Conservation (phyloP, 2,329 filamentous ascomycete species). For the Aspergillus amoenus region DNA sequence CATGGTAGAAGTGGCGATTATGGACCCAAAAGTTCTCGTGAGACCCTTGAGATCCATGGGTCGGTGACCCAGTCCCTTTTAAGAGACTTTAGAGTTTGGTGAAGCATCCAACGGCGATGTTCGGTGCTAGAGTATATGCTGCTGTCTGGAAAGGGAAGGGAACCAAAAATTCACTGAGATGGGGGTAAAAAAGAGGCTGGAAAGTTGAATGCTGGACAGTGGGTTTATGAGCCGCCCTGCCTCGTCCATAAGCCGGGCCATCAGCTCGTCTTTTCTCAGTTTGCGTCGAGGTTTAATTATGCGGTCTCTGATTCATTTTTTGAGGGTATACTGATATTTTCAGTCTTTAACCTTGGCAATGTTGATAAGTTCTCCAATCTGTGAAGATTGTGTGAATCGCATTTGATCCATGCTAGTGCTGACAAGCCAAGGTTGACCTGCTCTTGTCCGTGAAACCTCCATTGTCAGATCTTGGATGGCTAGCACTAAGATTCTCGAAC, state of each 20-base stretch:
- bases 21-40: background rate
- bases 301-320: background rate
- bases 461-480: constrained; percentile 16
- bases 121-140: background rate
- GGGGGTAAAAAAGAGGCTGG: background rate
- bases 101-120: background rate
- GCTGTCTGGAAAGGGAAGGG: constrained; percentile 4
- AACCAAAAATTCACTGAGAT: background rate
- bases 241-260: background rate
- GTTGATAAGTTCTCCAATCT: constrained; percentile 11
- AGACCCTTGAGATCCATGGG: constrained; percentile 2
- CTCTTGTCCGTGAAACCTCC: constrained; percentile 6
- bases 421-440: constrained; percentile 12
- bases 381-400: constrained; percentile 15
- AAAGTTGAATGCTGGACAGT: background rate
- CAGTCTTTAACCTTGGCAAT: constrained; percentile 21
- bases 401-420: constrained; percentile 8
- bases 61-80: background rate
- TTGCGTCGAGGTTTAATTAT: background rate
- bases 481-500: constrained; percentile 13
- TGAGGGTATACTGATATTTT: constrained; percentile 15
- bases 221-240: background rate
- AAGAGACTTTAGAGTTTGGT: background rate
- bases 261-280: background rate
- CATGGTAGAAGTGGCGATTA: constrained; percentile 15